Conservation (phyloP, 2,329 filamentous ascomycete species). For the Talaromyces atroroseus region DNA sequence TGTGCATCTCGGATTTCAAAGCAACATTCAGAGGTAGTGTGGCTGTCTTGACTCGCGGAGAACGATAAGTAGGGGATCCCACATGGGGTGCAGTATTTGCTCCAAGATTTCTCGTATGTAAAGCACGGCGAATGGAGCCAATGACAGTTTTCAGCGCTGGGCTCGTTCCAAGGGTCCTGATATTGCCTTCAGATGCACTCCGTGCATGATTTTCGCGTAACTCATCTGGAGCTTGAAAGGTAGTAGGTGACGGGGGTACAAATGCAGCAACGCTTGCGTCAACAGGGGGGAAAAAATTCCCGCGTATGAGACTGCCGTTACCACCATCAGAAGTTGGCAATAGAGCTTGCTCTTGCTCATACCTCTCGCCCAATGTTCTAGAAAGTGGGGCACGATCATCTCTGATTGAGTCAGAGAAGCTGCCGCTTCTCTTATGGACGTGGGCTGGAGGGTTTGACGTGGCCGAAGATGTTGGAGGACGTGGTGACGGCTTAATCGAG, state of each 20-base stretch:
- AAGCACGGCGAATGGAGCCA: conserved; percentile 74
- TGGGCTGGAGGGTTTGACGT: conserved; percentile 44
- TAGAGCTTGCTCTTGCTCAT: conserved; percentile 36
- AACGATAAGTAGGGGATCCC: conserved; percentile 28
- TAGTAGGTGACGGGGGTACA: conserved; percentile 45
- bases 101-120: conserved; percentile 56
- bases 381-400: conserved; percentile 57
- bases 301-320: conserved; percentile 79
- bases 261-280: conserved; percentile 72
- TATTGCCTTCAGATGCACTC: conserved; percentile 24
- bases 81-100: conserved; percentile 29
- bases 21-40: conserved; percentile 41
- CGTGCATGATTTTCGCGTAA: conserved; percentile 23
- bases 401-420: conserved; percentile 76
- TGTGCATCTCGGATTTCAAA: conserved; percentile 40
- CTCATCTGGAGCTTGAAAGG: conserved; percentile 27
- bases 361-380: conserved; percentile 38
- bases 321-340: conserved; percentile 63
- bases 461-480: conserved; percentile 26
- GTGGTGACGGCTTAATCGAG: conserved; percentile 22
- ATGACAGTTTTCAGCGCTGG: conserved; percentile 82
- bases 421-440: conserved; percentile 73
- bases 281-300: conserved; percentile 74
- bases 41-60: conserved; percentile 35
- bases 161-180: conserved; percentile 24